A percentile compares a stretch with the other conserved stretches of the same genome.
Conservation (phyloP, 306 rosid species). For the Biancaea sappan region DNA sequence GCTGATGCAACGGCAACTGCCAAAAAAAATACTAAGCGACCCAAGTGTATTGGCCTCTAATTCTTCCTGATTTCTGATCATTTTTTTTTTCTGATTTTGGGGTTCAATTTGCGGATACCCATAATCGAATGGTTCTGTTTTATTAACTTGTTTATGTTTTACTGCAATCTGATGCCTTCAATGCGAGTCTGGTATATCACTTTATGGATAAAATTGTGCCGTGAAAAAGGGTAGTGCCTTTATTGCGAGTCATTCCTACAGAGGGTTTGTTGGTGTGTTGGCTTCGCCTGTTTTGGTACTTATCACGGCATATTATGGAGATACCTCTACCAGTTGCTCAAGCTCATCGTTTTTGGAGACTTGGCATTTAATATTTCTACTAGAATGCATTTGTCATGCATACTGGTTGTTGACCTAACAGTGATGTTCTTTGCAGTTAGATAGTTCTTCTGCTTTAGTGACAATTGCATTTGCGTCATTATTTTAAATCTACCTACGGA, state of each 20-base stretch:
- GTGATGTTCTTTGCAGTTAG: not conserved
- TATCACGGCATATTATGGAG: not conserved
- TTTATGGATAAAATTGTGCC: conserved; percentile 10
- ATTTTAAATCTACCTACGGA: conserved; percentile 13
- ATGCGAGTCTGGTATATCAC: not conserved
- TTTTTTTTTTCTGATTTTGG: not conserved
- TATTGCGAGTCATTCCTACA: conserved; percentile 17
- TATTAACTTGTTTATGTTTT: conserved; percentile 8
- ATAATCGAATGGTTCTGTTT: not conserved
- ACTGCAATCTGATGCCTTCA: not conserved
- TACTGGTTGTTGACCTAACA: conserved; percentile 5
- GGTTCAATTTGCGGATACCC: conserved; percentile 27
- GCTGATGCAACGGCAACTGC: conserved; percentile 68
- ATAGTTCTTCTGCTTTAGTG: conserved; percentile 23
- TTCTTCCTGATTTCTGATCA: not conserved
- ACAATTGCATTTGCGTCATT: conserved; percentile 4
- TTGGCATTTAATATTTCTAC: not conserved
- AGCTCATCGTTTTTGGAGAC: not conserved
- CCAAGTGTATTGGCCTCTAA: conserved; percentile 65
- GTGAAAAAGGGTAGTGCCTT: conserved; percentile 5
- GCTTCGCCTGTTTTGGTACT: not conserved
- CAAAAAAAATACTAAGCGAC: conserved; percentile 81
- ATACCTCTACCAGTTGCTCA: not conserved
- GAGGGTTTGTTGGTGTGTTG: not conserved
- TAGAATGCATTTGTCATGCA: conserved; percentile 3